Evolutionary conservation across 2,329 filamentous ascomycete species (phyloP).

Genomic region (Achaetomium macrosporum): DNA sequence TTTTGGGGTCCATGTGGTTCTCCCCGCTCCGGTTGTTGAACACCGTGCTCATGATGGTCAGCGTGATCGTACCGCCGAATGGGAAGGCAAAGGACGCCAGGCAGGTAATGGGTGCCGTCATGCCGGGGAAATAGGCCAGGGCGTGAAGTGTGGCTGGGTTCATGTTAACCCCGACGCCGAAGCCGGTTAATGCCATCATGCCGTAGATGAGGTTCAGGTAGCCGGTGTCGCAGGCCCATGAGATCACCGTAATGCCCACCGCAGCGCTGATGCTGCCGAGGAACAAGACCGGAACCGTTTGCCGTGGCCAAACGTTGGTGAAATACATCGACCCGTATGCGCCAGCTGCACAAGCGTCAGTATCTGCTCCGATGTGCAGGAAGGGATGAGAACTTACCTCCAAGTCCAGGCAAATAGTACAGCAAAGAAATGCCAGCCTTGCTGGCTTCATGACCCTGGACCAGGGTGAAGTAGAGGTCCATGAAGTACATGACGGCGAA

Average conservation of each 20-base stretch:
- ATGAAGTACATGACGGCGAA: conserved; percentile 58
- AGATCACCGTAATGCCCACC: conserved; percentile 52
- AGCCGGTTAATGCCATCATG: conserved; percentile 60
- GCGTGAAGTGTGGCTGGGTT: conserved; percentile 59
- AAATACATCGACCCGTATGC: conserved; percentile 52
- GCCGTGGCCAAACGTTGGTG: conserved; percentile 55
- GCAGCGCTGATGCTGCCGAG: conserved; percentile 52
- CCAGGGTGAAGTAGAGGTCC: conserved; percentile 61
- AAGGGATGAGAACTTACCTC: conserved; percentile 35
- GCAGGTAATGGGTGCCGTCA: conserved; percentile 53
- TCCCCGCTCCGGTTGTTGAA: conserved; percentile 53
- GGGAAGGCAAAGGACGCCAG: conserved; percentile 54
- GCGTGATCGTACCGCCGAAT: conserved; percentile 58
- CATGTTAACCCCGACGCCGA: conserved; percentile 58
- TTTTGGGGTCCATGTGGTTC: conserved; percentile 23
- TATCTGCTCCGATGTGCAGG: not conserved
- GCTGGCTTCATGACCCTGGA: conserved; percentile 45
- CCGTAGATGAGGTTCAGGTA: conserved; percentile 50
- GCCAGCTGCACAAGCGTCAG: conserved; percentile 35
- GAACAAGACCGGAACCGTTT: conserved; percentile 56
- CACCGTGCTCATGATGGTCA: conserved; percentile 63
- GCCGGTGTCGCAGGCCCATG: conserved; percentile 48
- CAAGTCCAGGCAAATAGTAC: conserved; percentile 60
- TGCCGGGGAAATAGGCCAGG: conserved; percentile 53
- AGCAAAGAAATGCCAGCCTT: conserved; percentile 53